phyloP scores from a whole-genome alignment of 257 asterid genomes.

The Solanum tarijense region DNA sequence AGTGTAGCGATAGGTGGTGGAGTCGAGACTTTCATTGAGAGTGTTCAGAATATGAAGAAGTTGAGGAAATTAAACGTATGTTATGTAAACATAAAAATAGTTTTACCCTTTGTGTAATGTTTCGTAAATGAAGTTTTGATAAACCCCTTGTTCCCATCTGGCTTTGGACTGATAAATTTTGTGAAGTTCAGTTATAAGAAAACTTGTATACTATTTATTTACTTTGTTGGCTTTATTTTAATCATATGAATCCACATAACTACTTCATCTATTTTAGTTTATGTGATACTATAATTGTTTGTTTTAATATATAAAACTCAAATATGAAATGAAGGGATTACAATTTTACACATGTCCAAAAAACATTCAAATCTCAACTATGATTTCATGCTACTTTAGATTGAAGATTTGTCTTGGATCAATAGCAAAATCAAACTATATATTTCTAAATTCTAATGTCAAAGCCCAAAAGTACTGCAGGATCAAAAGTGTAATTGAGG shows the following conservation, averaged over 20 bases:
- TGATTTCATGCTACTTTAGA: too few relatives aligned
- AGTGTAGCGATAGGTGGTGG: background rate
- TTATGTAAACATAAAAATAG: background rate
- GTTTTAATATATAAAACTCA: background rate
- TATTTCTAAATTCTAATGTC: too few relatives aligned
- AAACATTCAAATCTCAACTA: too few relatives aligned
- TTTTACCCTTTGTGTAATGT: background rate
- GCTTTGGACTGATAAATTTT: background rate
- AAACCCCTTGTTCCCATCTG: background rate
- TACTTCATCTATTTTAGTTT: background rate
- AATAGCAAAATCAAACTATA: too few relatives aligned
- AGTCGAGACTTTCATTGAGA: fast-evolving
- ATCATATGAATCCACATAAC: background rate
- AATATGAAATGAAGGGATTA: too few relatives aligned
- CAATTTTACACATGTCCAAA: too few relatives aligned
- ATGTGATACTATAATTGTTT: background rate
- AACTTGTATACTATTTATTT: background rate
- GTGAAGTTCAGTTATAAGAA: background rate
- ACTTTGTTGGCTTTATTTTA: background rate
- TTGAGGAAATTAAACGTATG: background rate
- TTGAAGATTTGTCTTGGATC: too few relatives aligned
- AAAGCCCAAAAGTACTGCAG: background rate
- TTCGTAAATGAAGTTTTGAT: background rate
- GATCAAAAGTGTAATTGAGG: background rate
- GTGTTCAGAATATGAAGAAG: background rate